Evolutionary conservation across 257 asterid species (phyloP), one percentile per base, ranked within the genome.

Genomic region (Cinchona pubescens): DNA sequence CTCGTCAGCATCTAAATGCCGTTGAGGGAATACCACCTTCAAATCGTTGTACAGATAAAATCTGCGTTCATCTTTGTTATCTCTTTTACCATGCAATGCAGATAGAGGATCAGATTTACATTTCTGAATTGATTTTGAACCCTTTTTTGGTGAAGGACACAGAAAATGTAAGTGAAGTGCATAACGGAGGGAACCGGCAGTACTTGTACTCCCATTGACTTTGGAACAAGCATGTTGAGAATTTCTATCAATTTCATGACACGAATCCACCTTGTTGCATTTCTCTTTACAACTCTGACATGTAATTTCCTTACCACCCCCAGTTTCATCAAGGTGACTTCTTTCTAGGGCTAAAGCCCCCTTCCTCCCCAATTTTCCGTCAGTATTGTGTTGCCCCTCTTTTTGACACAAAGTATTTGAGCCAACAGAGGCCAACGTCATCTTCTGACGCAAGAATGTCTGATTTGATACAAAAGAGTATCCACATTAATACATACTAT

Each of bases 361-460:
- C 68, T 78, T 82, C 70, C 72, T 76, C 69, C 75, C 86, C 58
- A 63, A 66, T 76, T 77, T 77, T 67, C 48, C 46, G n/a, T 76
- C 82, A 18, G 46, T 21, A 49, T 48, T 71, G 73, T 82, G 80
- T 37, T 71, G 81, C 74, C 78, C 90, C 78, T 82, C 86, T 76
- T 80, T 83, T 65, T 65, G 85, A 72, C 73, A 56, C 21, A 34
- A 53, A 38, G 74, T 30, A 78, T 81, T 79, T 51, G 82, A 75
- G 53, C 82, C 88, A 65, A 87, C 79, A 67, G 87, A 88, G 74
- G 85, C 90, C 73, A 90, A 82, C 73, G 88, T 85, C 40, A 87
- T 87, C 89, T 83, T 88, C 82, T 90, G 96, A 11, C 96, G 92
- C 90, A 90, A 76, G 87, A 90, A 90, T 18, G 96, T 90, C 96